These are phyloP conservation scores for Aspergillus aculeatus DNA, from an alignment of 2,329 filamentous ascomycete species.

Conservation along the genomic window DNA sequence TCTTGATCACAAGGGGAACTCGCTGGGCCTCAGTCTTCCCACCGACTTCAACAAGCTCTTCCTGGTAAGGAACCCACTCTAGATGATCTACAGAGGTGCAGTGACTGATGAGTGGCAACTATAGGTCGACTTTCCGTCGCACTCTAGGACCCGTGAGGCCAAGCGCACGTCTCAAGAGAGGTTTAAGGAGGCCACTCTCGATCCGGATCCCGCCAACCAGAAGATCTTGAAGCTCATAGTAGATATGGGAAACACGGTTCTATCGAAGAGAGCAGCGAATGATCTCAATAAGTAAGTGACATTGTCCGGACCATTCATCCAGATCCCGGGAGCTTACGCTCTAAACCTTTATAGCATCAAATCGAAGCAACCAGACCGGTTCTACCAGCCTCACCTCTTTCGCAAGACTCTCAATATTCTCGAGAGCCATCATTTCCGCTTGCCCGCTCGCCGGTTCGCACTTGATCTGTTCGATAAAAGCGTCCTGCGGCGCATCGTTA, in stretches of 20 bases:
- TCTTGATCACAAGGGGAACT: slow-evolving; percentile 76
- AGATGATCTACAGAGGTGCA: neutral
- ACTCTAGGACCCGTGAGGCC: slow-evolving; percentile 44
- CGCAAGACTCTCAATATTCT: slow-evolving; percentile 80
- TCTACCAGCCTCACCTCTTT: slow-evolving; percentile 76
- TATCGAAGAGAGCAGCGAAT: slow-evolving; percentile 80
- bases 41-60: slow-evolving; percentile 75
- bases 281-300: slow-evolving; percentile 65
- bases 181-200: slow-evolving; percentile 59
- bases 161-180: slow-evolving; percentile 44
- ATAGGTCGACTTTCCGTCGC: slow-evolving; percentile 37
- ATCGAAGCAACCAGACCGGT: slow-evolving; percentile 69
- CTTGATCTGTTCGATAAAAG: slow-evolving; percentile 92
- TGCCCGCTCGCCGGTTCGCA: slow-evolving; percentile 83
- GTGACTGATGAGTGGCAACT: slow-evolving; percentile 3
- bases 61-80: slow-evolving; percentile 52
- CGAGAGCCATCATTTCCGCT: slow-evolving; percentile 83
- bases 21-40: slow-evolving; percentile 84
- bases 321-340: neutral
- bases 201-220: slow-evolving; percentile 62
- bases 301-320: neutral
- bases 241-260: slow-evolving; percentile 88
- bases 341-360: slow-evolving; percentile 61
- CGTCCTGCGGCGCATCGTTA: slow-evolving; percentile 79
- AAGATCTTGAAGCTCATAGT: slow-evolving; percentile 81